These are phyloP conservation scores for Plectosphaerella cucumerina DNA, from an alignment of 2,329 filamentous ascomycete genomes.

Conservation along the genomic window DNA sequence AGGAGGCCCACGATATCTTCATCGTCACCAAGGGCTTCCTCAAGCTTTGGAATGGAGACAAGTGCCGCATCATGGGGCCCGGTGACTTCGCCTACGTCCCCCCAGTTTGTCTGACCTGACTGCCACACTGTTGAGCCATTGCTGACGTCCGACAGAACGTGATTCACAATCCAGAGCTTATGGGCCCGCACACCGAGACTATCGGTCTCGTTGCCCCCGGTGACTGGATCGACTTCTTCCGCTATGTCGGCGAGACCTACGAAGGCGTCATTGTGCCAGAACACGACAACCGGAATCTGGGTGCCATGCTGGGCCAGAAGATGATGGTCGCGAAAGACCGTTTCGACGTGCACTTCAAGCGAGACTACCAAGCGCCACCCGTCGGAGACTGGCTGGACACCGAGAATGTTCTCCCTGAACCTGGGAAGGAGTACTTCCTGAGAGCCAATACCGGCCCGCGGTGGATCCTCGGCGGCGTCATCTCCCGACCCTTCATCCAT, in stretches of 20 bases:
- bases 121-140: background rate
- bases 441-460: conserved; percentile 44
- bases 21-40: conserved; percentile 49
- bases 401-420: conserved; percentile 34
- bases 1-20: conserved; percentile 54
- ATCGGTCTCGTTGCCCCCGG: conserved; percentile 51
- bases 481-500: conserved; percentile 44
- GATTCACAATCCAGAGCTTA: conserved; percentile 51
- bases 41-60: conserved; percentile 55
- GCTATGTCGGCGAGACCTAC: conserved; percentile 50
- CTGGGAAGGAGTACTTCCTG: conserved; percentile 43
- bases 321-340: conserved; percentile 50
- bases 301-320: conserved; percentile 46
- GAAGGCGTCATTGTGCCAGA: conserved; percentile 45
- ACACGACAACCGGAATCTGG: conserved; percentile 45
- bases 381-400: conserved; percentile 34
- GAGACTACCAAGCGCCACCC: conserved; percentile 40
- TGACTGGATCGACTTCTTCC: conserved; percentile 59
- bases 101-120: conserved; percentile 32
- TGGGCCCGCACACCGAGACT: conserved; percentile 50
- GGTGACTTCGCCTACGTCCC: conserved; percentile 57
- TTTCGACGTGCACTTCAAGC: conserved; percentile 51
- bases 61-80: conserved; percentile 46
- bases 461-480: conserved; percentile 38
- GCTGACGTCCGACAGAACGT: conserved; percentile 28